Evolutionary conservation across 2,329 filamentous ascomycete species (phyloP).

Genomic region (Fusarium domesticum): DNA sequence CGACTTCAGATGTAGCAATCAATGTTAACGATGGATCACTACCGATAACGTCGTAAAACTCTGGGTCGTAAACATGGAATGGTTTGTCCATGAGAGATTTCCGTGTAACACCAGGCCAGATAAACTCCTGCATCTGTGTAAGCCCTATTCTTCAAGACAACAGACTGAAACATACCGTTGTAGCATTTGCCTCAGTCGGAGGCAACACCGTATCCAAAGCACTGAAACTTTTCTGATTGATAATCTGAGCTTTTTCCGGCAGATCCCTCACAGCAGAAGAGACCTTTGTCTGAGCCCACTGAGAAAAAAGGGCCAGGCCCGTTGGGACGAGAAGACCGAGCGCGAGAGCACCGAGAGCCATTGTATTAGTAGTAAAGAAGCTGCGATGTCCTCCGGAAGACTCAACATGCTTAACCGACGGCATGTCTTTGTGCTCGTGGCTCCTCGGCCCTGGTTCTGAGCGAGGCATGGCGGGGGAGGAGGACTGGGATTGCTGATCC

Average conservation of each 20-base stretch:
- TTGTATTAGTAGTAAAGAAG: neutral
- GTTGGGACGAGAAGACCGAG: slow-evolving; percentile 2
- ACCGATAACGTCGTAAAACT: slow-evolving; percentile 51
- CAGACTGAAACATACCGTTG: slow-evolving; percentile 6
- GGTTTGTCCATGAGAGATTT: slow-evolving; percentile 21
- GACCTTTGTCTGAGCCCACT: neutral
- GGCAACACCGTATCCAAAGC: slow-evolving; percentile 19
- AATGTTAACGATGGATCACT: slow-evolving; percentile 47
- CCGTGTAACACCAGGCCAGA: slow-evolving; percentile 24
- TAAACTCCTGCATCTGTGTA: slow-evolving; percentile 7
- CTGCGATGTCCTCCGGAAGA: neutral
- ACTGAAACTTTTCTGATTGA: slow-evolving; percentile 24
- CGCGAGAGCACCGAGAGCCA: slow-evolving; percentile 4
- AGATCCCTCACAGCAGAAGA: neutral
- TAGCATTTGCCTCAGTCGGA: slow-evolving; percentile 15
- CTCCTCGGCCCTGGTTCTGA: no score
- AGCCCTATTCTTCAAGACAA: fast-evolving
- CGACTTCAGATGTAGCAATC: slow-evolving; percentile 42
- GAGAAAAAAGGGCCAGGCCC: slow-evolving; percentile 1
- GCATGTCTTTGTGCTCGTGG: neutral
- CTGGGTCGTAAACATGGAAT: slow-evolving; percentile 43
- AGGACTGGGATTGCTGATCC: no score
- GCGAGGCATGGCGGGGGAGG: no score
- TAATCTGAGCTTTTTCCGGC: slow-evolving; percentile 19
- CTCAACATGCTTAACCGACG: neutral